A percentile compares a stretch with the other conserved stretches of the same genome.
phyloP scores from a whole-genome alignment of 495 filamentous ascomycete species.

The Podospora australis region DNA sequence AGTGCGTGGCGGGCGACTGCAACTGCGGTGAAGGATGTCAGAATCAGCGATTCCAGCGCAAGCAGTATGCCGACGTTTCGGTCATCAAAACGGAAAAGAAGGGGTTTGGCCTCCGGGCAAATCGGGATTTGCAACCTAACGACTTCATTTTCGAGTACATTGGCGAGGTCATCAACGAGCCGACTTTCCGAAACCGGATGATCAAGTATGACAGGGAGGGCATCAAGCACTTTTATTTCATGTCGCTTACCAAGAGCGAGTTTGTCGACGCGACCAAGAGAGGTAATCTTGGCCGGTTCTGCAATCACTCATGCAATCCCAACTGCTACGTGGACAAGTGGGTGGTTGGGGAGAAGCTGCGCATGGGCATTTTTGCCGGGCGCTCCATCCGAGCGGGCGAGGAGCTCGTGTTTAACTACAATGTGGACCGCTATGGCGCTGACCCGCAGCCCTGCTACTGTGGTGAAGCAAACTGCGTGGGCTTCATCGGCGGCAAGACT shows the following conservation, averaged over 20 bases:
- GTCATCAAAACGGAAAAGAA: constrained; percentile 98
- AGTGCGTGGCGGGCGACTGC: constrained; percentile 78
- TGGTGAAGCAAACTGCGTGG: constrained; percentile 88
- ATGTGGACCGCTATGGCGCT: constrained; percentile 95
- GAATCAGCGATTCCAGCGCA: constrained; percentile 91
- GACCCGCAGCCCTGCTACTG: constrained; percentile 97
- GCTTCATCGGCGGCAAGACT: constrained; percentile 94
- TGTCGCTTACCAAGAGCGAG: constrained; percentile 94
- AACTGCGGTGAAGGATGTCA: constrained; percentile 82
- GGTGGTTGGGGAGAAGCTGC: constrained; percentile 96
- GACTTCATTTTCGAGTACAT: constrained; percentile 98
- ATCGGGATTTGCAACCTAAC: constrained; percentile 65
- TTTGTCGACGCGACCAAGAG: constrained; percentile 98
- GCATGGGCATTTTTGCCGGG: constrained; percentile 97
- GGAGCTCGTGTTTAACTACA: constrained; percentile 99
- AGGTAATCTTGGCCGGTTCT: constrained; percentile 93
- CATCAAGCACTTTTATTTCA: constrained; percentile 99
- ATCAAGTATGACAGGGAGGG: constrained; percentile 87
- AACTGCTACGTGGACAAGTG: constrained; percentile 99
- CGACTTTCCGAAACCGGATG: constrained; percentile 79
- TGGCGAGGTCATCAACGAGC: constrained; percentile 94
- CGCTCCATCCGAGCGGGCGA: constrained; percentile 82
- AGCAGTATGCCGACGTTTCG: constrained; percentile 81
- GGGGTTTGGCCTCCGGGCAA: constrained; percentile 82
- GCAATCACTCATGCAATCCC: constrained; percentile 98